Percentiles rank a stretch among this genome's conserved stretches.
phyloP scores from a whole-genome alignment of 805 yeast species.

The Sugiyamaella americana region DNA sequence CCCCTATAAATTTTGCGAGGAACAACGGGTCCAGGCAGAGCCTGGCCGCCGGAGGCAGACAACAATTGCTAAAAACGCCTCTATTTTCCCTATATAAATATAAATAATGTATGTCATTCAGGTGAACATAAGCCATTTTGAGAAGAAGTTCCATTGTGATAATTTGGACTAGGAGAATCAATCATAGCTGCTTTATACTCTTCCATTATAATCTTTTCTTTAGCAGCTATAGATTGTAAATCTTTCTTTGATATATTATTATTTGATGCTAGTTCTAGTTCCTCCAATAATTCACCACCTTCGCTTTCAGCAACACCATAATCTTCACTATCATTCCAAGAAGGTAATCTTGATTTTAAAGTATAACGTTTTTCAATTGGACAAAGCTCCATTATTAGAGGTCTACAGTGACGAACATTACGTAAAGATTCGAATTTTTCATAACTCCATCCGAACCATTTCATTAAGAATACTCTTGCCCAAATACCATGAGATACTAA shows the following conservation, averaged over 20 bases:
- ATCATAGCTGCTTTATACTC: constrained; percentile 8
- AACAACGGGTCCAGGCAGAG: no score
- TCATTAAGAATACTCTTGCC: constrained; percentile 88
- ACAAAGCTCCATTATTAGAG: constrained; percentile 56
- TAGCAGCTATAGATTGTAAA: constrained; percentile 9
- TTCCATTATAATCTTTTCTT: constrained; percentile 16
- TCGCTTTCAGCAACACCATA: constrained; percentile 21
- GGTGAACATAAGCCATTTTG: no score
- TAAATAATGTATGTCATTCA: no score
- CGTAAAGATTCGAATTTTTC: constrained; percentile 80
- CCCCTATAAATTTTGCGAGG: no score
- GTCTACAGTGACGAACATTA: constrained; percentile 80
- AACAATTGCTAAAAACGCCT: no score
- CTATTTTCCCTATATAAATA: no score
- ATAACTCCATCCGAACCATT: constrained; percentile 91
- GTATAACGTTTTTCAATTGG: constrained; percentile 43
- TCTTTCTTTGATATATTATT: constrained; percentile 11
- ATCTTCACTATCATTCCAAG: constrained; percentile 56
- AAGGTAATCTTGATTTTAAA: constrained; percentile 55
- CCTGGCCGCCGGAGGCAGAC: no score
- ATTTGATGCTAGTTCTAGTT: constrained; percentile 9
- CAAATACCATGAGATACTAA: constrained; percentile 91
- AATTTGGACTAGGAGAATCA: constrained; percentile 2
- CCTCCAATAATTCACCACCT: constrained; percentile 12
- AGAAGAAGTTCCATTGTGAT: no score